A percentile compares a stretch with the other conserved stretches of the same genome.
Conservation (phyloP, 345 rosid genomes). For the Stellera chamaejasme region DNA sequence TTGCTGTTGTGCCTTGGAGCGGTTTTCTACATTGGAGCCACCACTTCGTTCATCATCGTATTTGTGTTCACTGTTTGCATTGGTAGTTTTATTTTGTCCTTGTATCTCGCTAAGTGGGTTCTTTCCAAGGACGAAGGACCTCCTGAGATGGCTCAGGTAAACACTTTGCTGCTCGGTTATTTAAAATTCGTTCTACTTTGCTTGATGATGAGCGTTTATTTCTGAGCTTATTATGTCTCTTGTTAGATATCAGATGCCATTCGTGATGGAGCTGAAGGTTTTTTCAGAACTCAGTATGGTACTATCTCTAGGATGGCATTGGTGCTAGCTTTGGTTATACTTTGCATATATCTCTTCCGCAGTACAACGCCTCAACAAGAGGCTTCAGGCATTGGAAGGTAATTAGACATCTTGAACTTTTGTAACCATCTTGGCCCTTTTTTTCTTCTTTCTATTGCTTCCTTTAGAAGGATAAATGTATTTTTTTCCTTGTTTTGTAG, state of each 20-base stretch:
- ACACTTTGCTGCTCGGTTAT: slow-evolving; percentile 4
- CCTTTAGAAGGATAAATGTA: slow-evolving; percentile 13
- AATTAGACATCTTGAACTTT: slow-evolving; percentile 7
- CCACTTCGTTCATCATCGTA: slow-evolving; percentile 86
- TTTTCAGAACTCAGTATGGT: slow-evolving; percentile 95
- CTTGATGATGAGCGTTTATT: no score
- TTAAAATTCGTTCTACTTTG: no score
- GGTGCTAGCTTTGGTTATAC: slow-evolving; percentile 79
- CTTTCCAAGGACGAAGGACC: slow-evolving; percentile 98
- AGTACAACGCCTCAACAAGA: slow-evolving; percentile 90
- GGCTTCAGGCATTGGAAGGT: slow-evolving; percentile 97
- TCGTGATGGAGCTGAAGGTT: slow-evolving; percentile 99
- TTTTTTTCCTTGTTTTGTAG: slow-evolving; percentile 35
- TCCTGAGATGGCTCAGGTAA: slow-evolving; percentile 93
- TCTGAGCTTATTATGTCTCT: slow-evolving; percentile 26
- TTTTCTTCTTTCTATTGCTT: background rate
- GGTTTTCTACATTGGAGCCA: slow-evolving; percentile 78
- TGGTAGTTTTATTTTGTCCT: slow-evolving; percentile 62
- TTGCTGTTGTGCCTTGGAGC: slow-evolving; percentile 64
- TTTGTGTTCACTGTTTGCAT: slow-evolving; percentile 88
- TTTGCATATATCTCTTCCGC: slow-evolving; percentile 82
- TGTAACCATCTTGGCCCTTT: slow-evolving; percentile 8
- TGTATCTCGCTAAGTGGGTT: slow-evolving; percentile 91
- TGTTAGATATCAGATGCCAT: slow-evolving; percentile 96
- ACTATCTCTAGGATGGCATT: slow-evolving; percentile 96